Evolutionary conservation across 2,329 filamentous ascomycete genomes (phyloP).

Genomic region (Phoma sp.): DNA sequence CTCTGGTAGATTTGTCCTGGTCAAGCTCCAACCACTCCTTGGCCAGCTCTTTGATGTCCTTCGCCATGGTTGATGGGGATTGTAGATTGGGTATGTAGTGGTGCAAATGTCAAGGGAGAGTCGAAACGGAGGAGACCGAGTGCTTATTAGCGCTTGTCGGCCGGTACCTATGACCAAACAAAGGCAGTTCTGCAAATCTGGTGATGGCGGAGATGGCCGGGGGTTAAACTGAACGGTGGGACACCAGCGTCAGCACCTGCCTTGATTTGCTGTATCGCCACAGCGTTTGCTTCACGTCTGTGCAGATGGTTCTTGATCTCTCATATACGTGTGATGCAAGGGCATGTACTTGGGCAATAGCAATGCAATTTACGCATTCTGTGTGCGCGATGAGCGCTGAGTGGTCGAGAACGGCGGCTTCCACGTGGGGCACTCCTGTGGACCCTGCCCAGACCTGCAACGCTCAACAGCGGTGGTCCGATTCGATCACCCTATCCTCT

Average conservation of each 20-base stretch:
- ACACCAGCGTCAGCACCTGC: constrained; percentile 5
- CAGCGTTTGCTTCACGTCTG: neutral
- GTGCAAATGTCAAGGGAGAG: neutral
- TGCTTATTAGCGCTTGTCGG: constrained; percentile 14
- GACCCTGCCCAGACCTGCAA: constrained; percentile 12
- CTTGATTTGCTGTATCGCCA: neutral
- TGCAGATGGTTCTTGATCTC: neutral
- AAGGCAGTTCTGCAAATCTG: constrained; percentile 28
- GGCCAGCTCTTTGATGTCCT: constrained; percentile 54
- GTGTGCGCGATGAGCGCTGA: neutral
- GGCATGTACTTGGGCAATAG: neutral
- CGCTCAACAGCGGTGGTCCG: constrained; percentile 20
- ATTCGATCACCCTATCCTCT: constrained; percentile 27
- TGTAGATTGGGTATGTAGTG: neutral
- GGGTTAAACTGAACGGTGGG: constrained; percentile 12
- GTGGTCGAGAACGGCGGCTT: constrained; percentile 3
- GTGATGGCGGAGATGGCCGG: constrained; percentile 41
- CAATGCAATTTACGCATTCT: neutral
- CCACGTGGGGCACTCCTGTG: constrained; percentile 7
- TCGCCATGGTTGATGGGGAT: constrained; percentile 31
- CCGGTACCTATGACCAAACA: constrained; percentile 16
- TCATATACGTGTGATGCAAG: neutral
- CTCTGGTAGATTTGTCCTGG: constrained; percentile 60
- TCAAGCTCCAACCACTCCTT: constrained; percentile 67
- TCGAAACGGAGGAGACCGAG: neutral